Evolutionary conservation across 2,329 filamentous ascomycete species (phyloP).

Genomic region (Botryotinia calthae): DNA sequence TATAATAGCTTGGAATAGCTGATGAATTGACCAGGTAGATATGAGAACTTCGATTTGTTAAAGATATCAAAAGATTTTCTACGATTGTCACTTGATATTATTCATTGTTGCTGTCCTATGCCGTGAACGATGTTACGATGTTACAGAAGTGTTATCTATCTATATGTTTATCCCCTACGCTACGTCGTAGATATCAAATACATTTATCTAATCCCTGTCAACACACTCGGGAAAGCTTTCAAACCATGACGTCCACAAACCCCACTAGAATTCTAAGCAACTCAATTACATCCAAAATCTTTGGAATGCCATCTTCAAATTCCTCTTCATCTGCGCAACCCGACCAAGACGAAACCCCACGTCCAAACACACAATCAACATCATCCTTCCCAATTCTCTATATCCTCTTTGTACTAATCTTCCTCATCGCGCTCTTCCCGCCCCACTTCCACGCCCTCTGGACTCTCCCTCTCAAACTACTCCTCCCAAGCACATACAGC

Average conservation of each 20-base stretch:
- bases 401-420: conserved; percentile 48
- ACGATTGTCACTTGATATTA: neutral
- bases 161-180: neutral
- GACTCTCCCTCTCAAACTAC: conserved; percentile 47
- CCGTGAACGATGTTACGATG: neutral
- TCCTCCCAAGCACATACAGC: conserved; percentile 31
- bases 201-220: conserved; percentile 1
- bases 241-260: conserved; percentile 15
- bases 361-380: conserved; percentile 22
- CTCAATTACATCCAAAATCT: conserved; percentile 2
- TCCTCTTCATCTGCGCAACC: conserved; percentile 18
- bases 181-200: neutral
- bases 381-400: conserved; percentile 33
- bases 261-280: conserved; percentile 19
- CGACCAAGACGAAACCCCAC: conserved; percentile 20
- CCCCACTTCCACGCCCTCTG: conserved; percentile 52
- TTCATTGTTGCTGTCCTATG: neutral
- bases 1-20: conserved; percentile 25
- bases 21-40: conserved; percentile 4
- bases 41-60: neutral
- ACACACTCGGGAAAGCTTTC: neutral
- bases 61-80: neutral
- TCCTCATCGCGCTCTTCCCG: conserved; percentile 54
- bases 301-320: conserved; percentile 28
- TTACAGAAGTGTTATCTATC: neutral